Percentiles rank a stretch among this genome's conserved stretches.
Conservation (phyloP, 768 basidiomycete species). For the Amanita muscaria region DNA sequence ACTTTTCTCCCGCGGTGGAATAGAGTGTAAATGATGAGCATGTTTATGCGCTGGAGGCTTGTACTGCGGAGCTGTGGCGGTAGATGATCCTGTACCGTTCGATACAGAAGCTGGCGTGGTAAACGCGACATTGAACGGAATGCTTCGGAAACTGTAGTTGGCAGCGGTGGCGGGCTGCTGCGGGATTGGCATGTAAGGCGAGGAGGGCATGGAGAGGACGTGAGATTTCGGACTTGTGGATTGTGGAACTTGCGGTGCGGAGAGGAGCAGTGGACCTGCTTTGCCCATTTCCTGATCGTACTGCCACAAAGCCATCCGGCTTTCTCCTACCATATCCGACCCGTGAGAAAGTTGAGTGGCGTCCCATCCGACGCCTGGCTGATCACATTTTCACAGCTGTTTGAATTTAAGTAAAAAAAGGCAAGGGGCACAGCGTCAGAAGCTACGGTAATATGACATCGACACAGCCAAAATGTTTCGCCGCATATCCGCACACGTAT, state of each 20-base stretch:
- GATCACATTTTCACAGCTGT: no score
- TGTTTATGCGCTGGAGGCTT: slow-evolving; percentile 58
- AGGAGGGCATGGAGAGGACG: not conserved
- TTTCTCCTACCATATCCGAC: slow-evolving; percentile 4
- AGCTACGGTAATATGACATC: no score
- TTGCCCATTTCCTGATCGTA: slow-evolving; percentile 1
- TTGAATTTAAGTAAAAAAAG: no score
- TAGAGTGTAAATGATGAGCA: slow-evolving; percentile 81
- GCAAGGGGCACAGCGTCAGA: no score
- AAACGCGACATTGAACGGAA: not conserved
- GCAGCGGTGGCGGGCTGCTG: not conserved
- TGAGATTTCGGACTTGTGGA: not conserved
- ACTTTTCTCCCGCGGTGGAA: slow-evolving; percentile 84
- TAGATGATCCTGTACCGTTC: not conserved
- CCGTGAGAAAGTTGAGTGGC: not conserved
- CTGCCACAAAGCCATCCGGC: not conserved
- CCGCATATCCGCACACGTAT: no score
- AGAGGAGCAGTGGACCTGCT: not conserved
- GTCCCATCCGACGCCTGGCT: no score
- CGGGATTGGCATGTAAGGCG: not conserved
- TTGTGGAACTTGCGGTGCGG: not conserved
- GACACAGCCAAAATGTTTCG: no score
- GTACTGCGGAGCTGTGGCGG: slow-evolving; percentile 6
- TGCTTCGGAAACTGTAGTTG: not conserved
- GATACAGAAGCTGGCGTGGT: no score